Evolutionary conservation across 2,329 filamentous ascomycete genomes (phyloP), one percentile per base, ranked within the genome.

Genomic region (Emydomyces testavorans): DNA sequence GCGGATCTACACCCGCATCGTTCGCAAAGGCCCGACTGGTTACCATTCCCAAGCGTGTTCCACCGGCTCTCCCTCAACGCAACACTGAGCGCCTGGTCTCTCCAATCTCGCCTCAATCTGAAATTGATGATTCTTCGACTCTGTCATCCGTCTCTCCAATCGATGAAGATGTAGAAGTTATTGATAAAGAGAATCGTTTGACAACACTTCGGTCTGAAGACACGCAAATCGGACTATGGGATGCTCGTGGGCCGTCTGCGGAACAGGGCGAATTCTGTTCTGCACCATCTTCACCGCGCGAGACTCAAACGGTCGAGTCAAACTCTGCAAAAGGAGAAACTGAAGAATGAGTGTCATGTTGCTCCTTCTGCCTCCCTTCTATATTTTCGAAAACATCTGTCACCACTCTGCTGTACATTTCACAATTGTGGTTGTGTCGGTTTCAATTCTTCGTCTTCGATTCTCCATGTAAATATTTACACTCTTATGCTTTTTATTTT

Each of bases 11-110:
- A 75, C 77, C 2, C 79, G 83, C 83, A 46, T 75, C 79, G 48
- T 79, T 88, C 49, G 82, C 79, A 32, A 83, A 85, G 59, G 85
- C 87, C 20, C 82, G 83, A 43, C 71, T 95, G 43, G 85, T 95
- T 23, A 88, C 79, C 38, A 94, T 95, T 50, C 80, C 85, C 10
- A 93, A 90, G 67, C 77, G 87, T 29, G 66, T 81, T 1, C 58
- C 53, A 15, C 88, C 89, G 1, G 80, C 84, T 6, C 74, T 94
- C 10, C 89, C 89, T 1, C 74, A 78, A 2, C 75, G 88, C 40
- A 94, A 84, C 60, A 83, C 86, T 13, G 55, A 60, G 7, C 63
- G 63, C 45, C 53, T 49, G 7, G 18, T 15, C 10, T 45, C 41
- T 11, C 43, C 35, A 5, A 28, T 39, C 20, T 46, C 38, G 18